Conservation (phyloP, 2,329 filamentous ascomycete species). For the Atkinsonella hypoxylon region DNA sequence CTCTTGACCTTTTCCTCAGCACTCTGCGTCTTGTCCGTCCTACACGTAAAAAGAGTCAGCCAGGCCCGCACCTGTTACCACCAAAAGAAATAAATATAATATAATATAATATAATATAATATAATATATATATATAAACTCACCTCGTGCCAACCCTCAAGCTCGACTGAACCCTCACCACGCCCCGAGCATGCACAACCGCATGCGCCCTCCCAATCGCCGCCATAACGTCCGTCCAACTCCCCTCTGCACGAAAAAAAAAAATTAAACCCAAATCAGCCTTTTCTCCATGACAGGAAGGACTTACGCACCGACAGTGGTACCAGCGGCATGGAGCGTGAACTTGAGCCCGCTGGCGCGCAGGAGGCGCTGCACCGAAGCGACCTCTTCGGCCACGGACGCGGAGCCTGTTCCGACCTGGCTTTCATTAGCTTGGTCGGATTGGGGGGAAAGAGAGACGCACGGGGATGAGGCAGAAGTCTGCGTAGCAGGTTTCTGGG, state of each 20-base stretch:
- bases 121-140: too few species aligned
- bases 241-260: too few species aligned
- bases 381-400: conserved; percentile 74
- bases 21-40: conserved; percentile 77
- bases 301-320: conserved; percentile 78
- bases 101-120: too few species aligned
- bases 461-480: conserved; percentile 85
- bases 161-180: conserved; percentile 74
- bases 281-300: too few species aligned
- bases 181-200: conserved; percentile 63
- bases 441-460: conserved; percentile 12
- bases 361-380: conserved; percentile 76
- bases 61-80: too few species aligned
- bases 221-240: conserved; percentile 78
- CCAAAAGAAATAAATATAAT: too few species aligned
- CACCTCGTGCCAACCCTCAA: conserved; percentile 74
- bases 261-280: too few species aligned
- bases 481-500: conserved; percentile 66
- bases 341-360: conserved; percentile 70
- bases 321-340: conserved; percentile 87
- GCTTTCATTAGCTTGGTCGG: background rate
- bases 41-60: conserved; percentile 21
- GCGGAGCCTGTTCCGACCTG: conserved; percentile 68
- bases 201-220: conserved; percentile 79
- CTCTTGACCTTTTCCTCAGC: conserved; percentile 68